Evolutionary conservation across 164 flowering plant species (phyloP), one percentile per base, ranked within the genome.

Genomic region (Hamamelis virginiana): DNA sequence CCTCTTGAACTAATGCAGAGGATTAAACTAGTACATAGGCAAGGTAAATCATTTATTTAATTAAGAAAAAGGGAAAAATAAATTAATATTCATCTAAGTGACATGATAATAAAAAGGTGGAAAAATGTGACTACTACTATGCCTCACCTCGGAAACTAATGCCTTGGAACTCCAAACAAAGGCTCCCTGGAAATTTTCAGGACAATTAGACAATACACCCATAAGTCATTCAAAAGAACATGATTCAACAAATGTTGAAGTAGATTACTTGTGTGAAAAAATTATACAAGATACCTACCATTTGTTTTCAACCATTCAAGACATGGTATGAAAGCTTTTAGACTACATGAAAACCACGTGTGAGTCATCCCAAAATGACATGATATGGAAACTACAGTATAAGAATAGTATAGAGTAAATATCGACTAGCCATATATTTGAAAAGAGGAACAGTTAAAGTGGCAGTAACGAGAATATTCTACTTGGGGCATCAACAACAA

Each of bases 141-240:
- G 45, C n/a, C 82, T 81, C 61, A 94, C 98, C 91, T 94, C 98
- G 59, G 94, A 78, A 69, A 91, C 82, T 77, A 94, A 80, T 65
- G 96, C 90, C 81, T 94, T 94, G 77, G 80, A 80, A 76, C 92
- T 91, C 98, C 98, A 94, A 53, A 94, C 81, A 83, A 83, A 89
- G 22, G 98, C 98, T 69, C 98, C 98, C 98, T 91, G 87, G 15
- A 66, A 65, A 73, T 57, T 56, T 60, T 66, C 23, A 61, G 21
- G 60, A 43, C 43, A 63, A 43, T 26, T 59, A 65, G 14, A n/a
- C n/a, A 16, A 45, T 21, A 63, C 50, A 5, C 26, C 19, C 22
- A 55, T 41, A 8, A 68, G 65, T 25, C 9, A n/a, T 4, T 43
- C 16, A 21, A 66, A 56, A 48, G 52, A 26, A 4, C 45, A 68